Base-by-base conservation (phyloP, 192 early-diverging fungal species). In the Gryganskiella cystojenkinii region DNA sequence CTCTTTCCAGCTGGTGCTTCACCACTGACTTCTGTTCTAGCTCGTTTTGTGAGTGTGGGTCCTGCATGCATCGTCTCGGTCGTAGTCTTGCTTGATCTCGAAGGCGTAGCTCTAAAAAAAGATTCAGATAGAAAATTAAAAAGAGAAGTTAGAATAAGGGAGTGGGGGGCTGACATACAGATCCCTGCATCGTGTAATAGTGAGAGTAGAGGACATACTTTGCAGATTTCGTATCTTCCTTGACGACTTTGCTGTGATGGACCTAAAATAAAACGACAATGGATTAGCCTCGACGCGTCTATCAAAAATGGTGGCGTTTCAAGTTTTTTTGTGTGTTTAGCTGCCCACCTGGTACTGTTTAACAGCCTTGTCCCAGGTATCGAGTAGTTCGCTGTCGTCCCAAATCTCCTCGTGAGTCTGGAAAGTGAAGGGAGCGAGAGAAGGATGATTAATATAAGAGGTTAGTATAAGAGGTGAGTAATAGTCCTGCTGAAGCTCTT, bases 361-460 rank as follows among this genome's bases (percentile, higher is more conserved):
- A 10, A 90, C 81, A 8, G 89, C 85, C 52, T 56, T 65, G 37
- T 91, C 89, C 90, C 90, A 91, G 1, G 88, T 86, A 22, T 79
- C 84, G 49, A 91, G 85, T 37, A 91, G 80, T 24, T 81, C 86
- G 9, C 69, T 75, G 50, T 91, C 90, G 30, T 91, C 88, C 90
- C 90, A 91, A 0, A 80, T 72, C n/a, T 84, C 83, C 2, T 50
- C 67, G 46, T 81, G 74, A 27, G 74, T 60, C 74, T 78, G 61
- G 14, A 33, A 27, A 49, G 31, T 13, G 34, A 37, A 0, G 20
- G 31, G 11, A 19, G 56, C 8, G 35, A 9, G 34, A 3, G 19
- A 19, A 19, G 6, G 11, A 25, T 55, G 53, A 17, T 25, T 33
- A 25, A 25, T 17, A 9, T 40, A 25, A 6, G 35, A 20, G 5